A percentile compares a stretch with the other conserved stretches of the same genome.
These are phyloP conservation scores for Myochromella boudieri DNA, from an alignment of 768 basidiomycete genomes.

Conservation along the genomic window DNA sequence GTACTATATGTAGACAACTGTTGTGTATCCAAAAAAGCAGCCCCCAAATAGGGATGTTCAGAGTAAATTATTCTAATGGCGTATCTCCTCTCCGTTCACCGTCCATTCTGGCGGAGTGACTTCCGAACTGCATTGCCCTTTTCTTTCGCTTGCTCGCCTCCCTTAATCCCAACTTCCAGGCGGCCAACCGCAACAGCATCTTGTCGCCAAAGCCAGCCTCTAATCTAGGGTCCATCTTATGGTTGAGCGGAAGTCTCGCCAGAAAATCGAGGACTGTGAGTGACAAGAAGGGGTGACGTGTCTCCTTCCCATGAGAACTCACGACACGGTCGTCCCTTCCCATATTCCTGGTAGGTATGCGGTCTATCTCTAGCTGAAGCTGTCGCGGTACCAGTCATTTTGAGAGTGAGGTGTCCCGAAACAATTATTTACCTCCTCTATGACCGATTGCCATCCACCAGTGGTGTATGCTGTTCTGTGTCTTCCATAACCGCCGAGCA, in stretches of 20 bases:
- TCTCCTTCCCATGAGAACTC: conserved; percentile 90
- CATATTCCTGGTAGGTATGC: conserved; percentile 86
- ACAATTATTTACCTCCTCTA: conserved; percentile 64
- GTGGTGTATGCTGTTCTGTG: conserved; percentile 74
- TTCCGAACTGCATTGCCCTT: conserved; percentile 97
- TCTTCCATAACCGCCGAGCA: conserved; percentile 91
- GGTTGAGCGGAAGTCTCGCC: conserved; percentile 73
- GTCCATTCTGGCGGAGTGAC: conserved; percentile 82
- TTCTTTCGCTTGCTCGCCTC: conserved; percentile 81
- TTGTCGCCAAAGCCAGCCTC: conserved; percentile 88
- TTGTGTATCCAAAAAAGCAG: too few species aligned
- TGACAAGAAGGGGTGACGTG: conserved; percentile 88
- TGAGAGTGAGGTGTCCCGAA: background rate
- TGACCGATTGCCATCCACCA: conserved; percentile 72
- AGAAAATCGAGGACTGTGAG: conserved; percentile 77
- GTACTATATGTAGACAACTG: too few species aligned
- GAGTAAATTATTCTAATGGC: conserved; percentile 24
- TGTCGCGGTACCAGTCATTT: conserved; percentile 28
- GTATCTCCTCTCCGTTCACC: conserved; percentile 59
- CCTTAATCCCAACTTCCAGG: conserved; percentile 69
- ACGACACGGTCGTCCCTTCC: conserved; percentile 94
- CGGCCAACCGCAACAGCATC: conserved; percentile 72
- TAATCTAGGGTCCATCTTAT: conserved; percentile 78
- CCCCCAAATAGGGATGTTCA: background rate
- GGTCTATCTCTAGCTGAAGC: conserved; percentile 88